phyloP scores from a whole-genome alignment of 1,284 basidiomycete genomes.

The Ustanciosporium gigantosporum region DNA sequence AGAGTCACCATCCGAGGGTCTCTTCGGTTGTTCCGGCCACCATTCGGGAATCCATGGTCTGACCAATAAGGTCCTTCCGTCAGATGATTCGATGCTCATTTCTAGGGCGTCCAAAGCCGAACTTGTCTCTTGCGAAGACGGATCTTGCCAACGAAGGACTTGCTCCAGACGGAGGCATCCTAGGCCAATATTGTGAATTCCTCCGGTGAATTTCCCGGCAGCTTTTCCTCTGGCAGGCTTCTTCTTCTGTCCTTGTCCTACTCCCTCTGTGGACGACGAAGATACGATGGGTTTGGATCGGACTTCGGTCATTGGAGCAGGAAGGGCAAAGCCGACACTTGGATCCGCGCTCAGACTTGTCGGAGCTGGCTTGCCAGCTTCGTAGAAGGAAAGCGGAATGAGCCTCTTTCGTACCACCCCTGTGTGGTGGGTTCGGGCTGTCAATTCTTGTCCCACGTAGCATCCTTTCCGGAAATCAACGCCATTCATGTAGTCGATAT shows the following conservation, averaged over 20 bases:
- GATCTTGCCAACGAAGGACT: conserved; percentile 30
- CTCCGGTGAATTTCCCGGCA: conserved; percentile 48
- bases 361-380: conserved; percentile 3
- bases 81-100: conserved; percentile 9
- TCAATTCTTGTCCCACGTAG: conserved; percentile 96
- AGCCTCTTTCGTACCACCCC: conserved; percentile 90
- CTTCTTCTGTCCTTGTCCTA: background rate
- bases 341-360: conserved; percentile 3
- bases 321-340: background rate
- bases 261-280: too few species aligned
- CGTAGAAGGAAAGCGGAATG: conserved; percentile 69
- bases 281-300: conserved; percentile 12
- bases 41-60: conserved; percentile 42
- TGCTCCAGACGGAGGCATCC: conserved; percentile 51
- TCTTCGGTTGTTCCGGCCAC: conserved; percentile 44
- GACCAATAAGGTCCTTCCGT: conserved; percentile 26
- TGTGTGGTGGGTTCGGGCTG: conserved; percentile 93
- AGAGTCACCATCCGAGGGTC: too few species aligned
- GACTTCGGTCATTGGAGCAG: conserved; percentile 26
- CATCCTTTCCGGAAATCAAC: conserved; percentile 98
- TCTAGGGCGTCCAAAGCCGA: conserved; percentile 13
- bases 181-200: conserved; percentile 51
- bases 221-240: conserved; percentile 37
- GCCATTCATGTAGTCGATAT: conserved; percentile 89
- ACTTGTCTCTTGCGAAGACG: background rate